Evolutionary conservation across 2,329 filamentous ascomycete species (phyloP).

Genomic region (Fonsecaea monophora): DNA sequence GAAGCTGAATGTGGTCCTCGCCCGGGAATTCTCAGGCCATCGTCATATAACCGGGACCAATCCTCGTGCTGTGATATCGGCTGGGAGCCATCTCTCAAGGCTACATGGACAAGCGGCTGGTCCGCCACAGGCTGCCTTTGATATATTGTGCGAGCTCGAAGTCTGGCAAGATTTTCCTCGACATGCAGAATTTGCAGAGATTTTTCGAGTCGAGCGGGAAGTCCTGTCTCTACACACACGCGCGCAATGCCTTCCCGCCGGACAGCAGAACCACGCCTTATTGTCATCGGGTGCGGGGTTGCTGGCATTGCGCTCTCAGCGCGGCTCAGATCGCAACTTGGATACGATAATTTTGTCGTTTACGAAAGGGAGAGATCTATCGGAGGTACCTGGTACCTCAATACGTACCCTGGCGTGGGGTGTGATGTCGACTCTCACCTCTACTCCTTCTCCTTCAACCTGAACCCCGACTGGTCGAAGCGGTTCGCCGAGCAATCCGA

Average conservation of each 20-base stretch:
- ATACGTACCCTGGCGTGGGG: conserved; percentile 27
- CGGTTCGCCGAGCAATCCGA: conserved; percentile 57
- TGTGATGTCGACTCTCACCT: conserved; percentile 54
- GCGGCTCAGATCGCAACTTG: conserved; percentile 8
- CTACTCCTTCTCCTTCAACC: conserved; percentile 64
- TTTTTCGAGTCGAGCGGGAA: background rate
- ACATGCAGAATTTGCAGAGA: background rate
- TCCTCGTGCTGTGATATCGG: background rate
- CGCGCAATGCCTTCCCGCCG: conserved; percentile 13
- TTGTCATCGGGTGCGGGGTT: conserved; percentile 27
- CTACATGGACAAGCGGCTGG: conserved; percentile 8
- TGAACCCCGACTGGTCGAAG: conserved; percentile 59
- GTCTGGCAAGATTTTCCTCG: background rate
- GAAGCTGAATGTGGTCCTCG: conserved; percentile 4
- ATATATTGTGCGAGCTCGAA: conserved; percentile 12
- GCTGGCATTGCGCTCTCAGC: conserved; percentile 25
- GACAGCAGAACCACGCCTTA: conserved; percentile 23
- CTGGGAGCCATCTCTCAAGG: conserved; percentile 9
- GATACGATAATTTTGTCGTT: conserved; percentile 20
- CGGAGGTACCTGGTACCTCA: conserved; percentile 29
- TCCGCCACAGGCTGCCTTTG: background rate
- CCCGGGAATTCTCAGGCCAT: conserved; percentile 13
- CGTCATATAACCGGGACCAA: conserved; percentile 8
- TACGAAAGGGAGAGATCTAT: conserved; percentile 19
- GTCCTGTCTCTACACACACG: background rate